Evolutionary conservation across 2,329 filamentous ascomycete genomes (phyloP), one percentile per base, ranked within the genome.

Genomic region (Blastomyces parvus): DNA sequence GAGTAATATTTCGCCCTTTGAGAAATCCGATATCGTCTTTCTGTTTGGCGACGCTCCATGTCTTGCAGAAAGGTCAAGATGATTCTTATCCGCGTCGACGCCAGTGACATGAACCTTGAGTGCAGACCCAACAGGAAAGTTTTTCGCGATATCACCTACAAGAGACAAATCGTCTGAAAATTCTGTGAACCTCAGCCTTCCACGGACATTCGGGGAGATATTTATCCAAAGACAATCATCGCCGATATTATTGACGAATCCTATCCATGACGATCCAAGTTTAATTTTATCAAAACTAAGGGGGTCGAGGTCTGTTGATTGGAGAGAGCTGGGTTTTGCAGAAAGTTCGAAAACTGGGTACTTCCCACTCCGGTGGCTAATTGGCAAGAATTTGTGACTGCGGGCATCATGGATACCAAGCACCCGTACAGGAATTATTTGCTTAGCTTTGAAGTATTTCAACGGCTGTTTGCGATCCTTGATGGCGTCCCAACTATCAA

Each of bases 61-160:
- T 62, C 86, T 85, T 5, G 89, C 89, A n/a, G 90, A 88, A 42
- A 99, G 82, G 74, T 97, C 91, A 36, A 99, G 82, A 60, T 86
- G 88, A 63, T 88, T 88, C 69, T 88, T 88, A 38, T 84, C 81
- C 40, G 83, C 74, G 73, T 97, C 87, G 3, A 96, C 85, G 2
- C 82, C 81, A 62, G 89, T 86, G 25, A 96, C 91, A 33, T 86
- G 86, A 13, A 92, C 90, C 73, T 86, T 88, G 55, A 99, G 77
- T 5, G 91, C 94, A 56, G 89, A 94, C n/a, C 94, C 94, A 48
- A 96, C 76, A 0, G 94, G 93, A 75, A 96, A 97, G 75, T 90
- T 89, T 66, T 84, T 83, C 58, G 86, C 82, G 2, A 97, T 78
- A 69, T 96, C 85, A 40, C 87, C 84, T 44, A 96, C 80, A 62